Conservation (phyloP, 306 rosid species). For the Myrica gale region DNA sequence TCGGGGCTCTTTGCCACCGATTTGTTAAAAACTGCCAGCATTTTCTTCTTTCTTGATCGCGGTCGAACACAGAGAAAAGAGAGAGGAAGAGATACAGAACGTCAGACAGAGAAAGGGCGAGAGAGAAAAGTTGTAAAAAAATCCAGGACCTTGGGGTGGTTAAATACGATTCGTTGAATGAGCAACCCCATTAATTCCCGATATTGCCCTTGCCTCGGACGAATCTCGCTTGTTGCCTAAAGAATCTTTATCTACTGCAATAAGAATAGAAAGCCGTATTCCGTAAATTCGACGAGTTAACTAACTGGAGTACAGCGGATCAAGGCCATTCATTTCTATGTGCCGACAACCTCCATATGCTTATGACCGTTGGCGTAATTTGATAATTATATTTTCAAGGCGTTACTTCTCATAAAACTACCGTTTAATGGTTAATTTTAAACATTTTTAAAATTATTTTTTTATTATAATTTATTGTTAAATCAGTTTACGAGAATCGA, state of each 20-base stretch:
- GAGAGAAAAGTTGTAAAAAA: neutral
- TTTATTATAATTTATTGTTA: no score
- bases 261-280: no score
- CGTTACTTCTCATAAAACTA: no score
- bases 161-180: slow-evolving; percentile 10
- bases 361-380: no score
- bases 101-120: neutral
- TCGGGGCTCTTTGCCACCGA: slow-evolving; percentile 86
- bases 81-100: neutral
- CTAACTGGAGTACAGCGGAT: no score
- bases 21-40: slow-evolving; percentile 87
- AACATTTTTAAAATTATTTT: no score
- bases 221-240: slow-evolving; percentile 4
- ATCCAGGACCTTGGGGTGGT: neutral
- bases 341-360: no score
- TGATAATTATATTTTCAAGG: no score
- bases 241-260: neutral
- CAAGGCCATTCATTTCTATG: no score
- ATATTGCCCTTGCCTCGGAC: slow-evolving; percentile 15
- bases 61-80: slow-evolving; percentile 4
- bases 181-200: slow-evolving; percentile 9
- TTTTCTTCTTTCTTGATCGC: slow-evolving; percentile 42
- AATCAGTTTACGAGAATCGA: no score
- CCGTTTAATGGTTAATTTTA: no score
- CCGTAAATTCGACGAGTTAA: no score